Evolutionary conservation across 495 filamentous ascomycete genomes (phyloP), one percentile per base, ranked within the genome.

Genomic region (Trypethelium eluteriae): DNA sequence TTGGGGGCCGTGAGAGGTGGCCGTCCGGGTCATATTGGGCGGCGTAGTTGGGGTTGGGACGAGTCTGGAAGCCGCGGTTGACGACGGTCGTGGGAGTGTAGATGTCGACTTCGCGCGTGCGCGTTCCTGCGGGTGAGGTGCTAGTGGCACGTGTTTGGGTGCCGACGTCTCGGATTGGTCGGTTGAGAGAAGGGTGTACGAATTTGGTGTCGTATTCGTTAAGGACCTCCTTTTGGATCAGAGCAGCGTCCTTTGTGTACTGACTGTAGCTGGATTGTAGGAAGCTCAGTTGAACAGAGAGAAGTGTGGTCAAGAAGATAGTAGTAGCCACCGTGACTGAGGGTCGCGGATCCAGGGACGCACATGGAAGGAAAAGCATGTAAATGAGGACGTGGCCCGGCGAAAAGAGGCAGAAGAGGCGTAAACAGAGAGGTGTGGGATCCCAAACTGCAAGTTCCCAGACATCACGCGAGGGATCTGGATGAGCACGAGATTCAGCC

Each of bases 401-500:
- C 71, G 92, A 96, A 78, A 98, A 96, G 59, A 94, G 79, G 70
- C 89, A 95, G 74, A 98, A 94, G 3, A 97, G 78, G 3, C 86
- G 85, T 62, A 97, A 76, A 62, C 87, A 90, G 46, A 96, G 81
- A 7, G 94, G 91, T 38, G 89, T 81, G 14, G 94, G 94, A 72
- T 98, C 92, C 94, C 94, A 98, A 16, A 98, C 83, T 0, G 87
- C 84, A 64, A 98, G 75, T 77, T 98, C 92, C 95, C 95, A 98
- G 34, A 98, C 94, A 76, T 98, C 94, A 2, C 88, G 82, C 34
- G 86, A 84, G 50, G 86, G 83, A 79, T 96, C 89, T 1, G 93
- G 92, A 74, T 96, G 90, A 16, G 91, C 87, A 73, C 92, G 85
- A 62, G 87, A 84, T 65, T 91, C 85, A 14, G 89, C 91, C 59